Evolutionary conservation across 768 basidiomycete species (phyloP), one percentile per base, ranked within the genome.

Genomic region (Auricularia sp.): DNA sequence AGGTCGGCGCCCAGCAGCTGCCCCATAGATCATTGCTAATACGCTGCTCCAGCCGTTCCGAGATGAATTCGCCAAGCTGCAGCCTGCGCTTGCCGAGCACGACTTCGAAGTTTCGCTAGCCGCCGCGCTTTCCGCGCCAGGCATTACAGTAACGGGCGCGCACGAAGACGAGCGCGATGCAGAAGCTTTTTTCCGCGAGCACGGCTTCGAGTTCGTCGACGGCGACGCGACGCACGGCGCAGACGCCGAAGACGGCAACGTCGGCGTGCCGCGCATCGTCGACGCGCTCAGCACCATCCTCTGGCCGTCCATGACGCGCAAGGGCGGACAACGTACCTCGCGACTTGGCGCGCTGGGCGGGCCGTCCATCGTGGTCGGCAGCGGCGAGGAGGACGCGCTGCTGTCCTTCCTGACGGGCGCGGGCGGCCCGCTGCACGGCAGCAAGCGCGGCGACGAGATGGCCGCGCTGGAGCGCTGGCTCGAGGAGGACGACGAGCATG

Each of bases 241-340:
- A 3, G 47, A 51, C 29, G 62, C 34, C 6, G 65, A 39, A 21
- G 35, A 54, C 62, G 64, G 54, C 7, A 67, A 75, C 16, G 73
- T 72, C 16, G 82, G 82, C 13, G 80, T 91, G 39, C 82, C 84
- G 36, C 85, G 92, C 33, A 85, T 92, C 7, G 69, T 90, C 21
- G 90, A 92, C 70, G 89, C 91, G 11, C 76, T 94, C 54, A 87
- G 89, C 73, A 92, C 92, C 0, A 84, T 94, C 69, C 91, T 93
- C 87, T 94, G 91, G 91, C 87, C 91, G 3, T 88, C 87, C 0
- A 86, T 94, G 83, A 75, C 82, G 61, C 77, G 81, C 47, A 29
- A 74, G 71, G 37, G 70, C 70, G n/a, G 11, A 1, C 47, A 51
- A 18, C 47, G 47, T 0, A 18, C 47, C 0, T 51, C 47, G 0